Base-by-base conservation (phyloP, 495 filamentous ascomycete genomes). In the Podospora appendiculata region DNA sequence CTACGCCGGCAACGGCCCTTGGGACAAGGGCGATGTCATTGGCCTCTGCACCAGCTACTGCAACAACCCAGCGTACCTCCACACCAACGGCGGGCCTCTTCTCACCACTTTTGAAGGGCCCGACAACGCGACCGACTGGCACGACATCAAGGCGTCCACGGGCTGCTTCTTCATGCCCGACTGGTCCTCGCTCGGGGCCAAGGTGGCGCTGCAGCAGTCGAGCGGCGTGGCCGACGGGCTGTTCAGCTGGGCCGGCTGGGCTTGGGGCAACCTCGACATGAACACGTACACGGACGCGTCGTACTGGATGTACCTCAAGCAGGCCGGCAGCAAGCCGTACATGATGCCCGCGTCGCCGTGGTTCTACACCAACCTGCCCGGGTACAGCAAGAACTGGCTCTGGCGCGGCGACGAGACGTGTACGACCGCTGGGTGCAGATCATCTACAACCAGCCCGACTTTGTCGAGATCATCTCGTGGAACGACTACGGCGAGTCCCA, bases 401-500 rank as follows among this genome's bases (percentile, higher is more conserved):
- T 81, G 82, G 61, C 74, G 73, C 0, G 71, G 72, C 3, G 80
- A 83, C 45, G 60, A 71, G 33, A 72, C 84, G 12, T 85, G 80
- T 78, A 78, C 35, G 64, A 72, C 36, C 75, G 81, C 14, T 84
- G 82, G 81, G 57, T 65, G 12, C 61, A 82, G 49, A 73, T 85
- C 6, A 55, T 82, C 12, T 54, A 64, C 13, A 57, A 80, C 3
- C 56, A 72, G 33, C 79, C 82, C 18, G 69, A 78, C 4, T 83
- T 81, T 50, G 70, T 85, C 13, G 74, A 84, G 64, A 82, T 86
- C 19, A 66, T 88, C 44, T 83, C 79, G 39, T 87, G 83, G 84
- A 88, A 87, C 52, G 84, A 87, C 55, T 87, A 79, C 52, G 81
- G 81, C 51, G 84, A 86, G 64, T 80, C 76, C 25, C 80, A 82